Evolutionary conservation across 2,329 filamentous ascomycete genomes (phyloP), one percentile per base, ranked within the genome.

Genomic region (Thermoascus crustaceus): DNA sequence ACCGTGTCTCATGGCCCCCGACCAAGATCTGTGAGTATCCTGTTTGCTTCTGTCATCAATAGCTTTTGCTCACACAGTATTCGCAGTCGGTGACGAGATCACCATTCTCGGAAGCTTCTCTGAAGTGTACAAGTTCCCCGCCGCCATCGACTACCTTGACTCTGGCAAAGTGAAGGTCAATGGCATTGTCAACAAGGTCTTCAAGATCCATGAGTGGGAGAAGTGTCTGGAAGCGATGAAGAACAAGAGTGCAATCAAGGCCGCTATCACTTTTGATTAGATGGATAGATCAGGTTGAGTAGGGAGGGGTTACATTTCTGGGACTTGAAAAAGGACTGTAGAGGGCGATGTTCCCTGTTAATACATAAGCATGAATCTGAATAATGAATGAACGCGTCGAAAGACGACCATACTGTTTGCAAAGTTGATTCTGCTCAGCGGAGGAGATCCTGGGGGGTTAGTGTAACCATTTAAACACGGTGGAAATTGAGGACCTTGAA

Each of bases 231-330:
- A 83, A 57, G 72, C 75, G 38, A 83, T 85, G 68, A 75, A 71
- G 51, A 78, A 82, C 63, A 83, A 84, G 69, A 74, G 66, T 35
- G 80, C 79, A 40, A 82, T 85, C 55, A 85, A 85, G 68, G 80
- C 80, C 34, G 78, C 77, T 10, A 83, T 85, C 56, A 72, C 77
- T 30, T 84, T 82, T 49, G 78, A 83, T 42, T 76, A 71, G 48
- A 25, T 11, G 11, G 32, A 7, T 14, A 14, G n/a, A 13, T 24
- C 17, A 14, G 19, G 3, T 34, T 34, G 18, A 16, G 18, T 3
- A 10, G 14, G 11, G 26, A 17, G n/a, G 18, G 10, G 16, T 16
- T 13, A 29, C 13, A 13, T 13, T 17, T 30, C 21, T 11, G 10
- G 16, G 13, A 9, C 26, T 25, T 32, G 21, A 8, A 32, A 25